A percentile compares a stretch with the other conserved stretches of the same genome.
Evolutionary conservation across 164 flowering plant species (phyloP).

Genomic region (Malania oleifera): DNA sequence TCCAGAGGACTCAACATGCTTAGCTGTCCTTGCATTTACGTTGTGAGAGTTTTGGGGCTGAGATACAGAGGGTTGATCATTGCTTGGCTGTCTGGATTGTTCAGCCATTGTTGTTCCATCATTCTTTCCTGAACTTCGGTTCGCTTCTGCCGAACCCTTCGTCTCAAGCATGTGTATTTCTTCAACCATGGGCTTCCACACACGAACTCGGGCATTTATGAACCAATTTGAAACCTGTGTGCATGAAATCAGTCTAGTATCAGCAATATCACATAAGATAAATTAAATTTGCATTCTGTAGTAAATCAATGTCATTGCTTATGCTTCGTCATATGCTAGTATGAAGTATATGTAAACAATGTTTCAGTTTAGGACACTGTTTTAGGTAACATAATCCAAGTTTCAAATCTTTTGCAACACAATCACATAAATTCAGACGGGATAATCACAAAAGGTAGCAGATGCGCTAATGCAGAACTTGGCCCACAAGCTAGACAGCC

Average conservation of each 20-base stretch:
- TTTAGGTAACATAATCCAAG: too few relatives aligned
- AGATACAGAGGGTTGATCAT: conserved; percentile 14
- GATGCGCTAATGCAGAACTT: not conserved
- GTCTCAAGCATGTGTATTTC: conserved; percentile 86
- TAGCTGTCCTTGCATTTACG: conserved; percentile 11
- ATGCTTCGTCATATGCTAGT: too few relatives aligned
- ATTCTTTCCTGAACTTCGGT: conserved; percentile 15
- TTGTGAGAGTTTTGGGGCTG: conserved; percentile 14
- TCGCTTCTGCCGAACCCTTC: conserved; percentile 29
- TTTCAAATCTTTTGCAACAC: too few relatives aligned
- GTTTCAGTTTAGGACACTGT: too few relatives aligned
- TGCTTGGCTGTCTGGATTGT: conserved; percentile 1
- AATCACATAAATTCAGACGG: too few relatives aligned
- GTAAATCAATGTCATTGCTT: too few relatives aligned
- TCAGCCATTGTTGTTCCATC: conserved; percentile 13
- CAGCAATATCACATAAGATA: not conserved
- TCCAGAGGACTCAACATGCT: conserved; percentile 19
- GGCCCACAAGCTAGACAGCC: not conserved
- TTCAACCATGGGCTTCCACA: conserved; percentile 98
- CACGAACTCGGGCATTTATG: conserved; percentile 84
- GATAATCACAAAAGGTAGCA: not conserved
- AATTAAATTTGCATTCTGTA: not conserved
- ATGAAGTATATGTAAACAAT: too few relatives aligned
- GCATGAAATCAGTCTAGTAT: not conserved
- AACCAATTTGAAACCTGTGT: conserved; percentile 91